These are phyloP conservation scores for Suhomyces yuchorum DNA, from an alignment of 1,139 yeast species.

Conservation along the genomic window DNA sequence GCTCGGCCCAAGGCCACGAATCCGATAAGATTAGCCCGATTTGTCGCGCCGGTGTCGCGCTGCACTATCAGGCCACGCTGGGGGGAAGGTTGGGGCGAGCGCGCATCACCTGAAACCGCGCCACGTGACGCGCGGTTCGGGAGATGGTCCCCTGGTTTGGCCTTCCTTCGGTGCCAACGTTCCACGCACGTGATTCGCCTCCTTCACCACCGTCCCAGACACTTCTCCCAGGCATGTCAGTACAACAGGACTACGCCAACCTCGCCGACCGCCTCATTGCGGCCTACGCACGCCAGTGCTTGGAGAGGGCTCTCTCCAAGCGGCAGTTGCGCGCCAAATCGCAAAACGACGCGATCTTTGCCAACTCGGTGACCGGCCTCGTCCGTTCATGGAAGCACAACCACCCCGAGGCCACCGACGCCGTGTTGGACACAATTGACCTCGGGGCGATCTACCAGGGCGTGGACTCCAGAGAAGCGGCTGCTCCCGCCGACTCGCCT, in stretches of 20 bases:
- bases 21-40: not conserved
- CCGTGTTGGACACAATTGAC: slow-evolving; percentile 38
- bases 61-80: not conserved
- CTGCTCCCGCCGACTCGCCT: slow-evolving; percentile 11
- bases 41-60: not conserved
- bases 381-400: slow-evolving; percentile 4
- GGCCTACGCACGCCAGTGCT: slow-evolving; percentile 13
- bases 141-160: too few relatives aligned
- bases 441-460: slow-evolving; percentile 38
- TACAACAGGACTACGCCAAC: slow-evolving; percentile 11
- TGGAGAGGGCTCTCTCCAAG: not conserved
- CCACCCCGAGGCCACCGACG: slow-evolving; percentile 15
- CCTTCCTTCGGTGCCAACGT: too few relatives aligned
- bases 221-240: slow-evolving; percentile 2
- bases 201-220: not conserved
- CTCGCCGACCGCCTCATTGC: slow-evolving; percentile 15
- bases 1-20: not conserved
- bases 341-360: slow-evolving; percentile 6
- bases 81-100: not conserved
- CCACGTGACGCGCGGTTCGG: not conserved
- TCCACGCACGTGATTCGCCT: too few relatives aligned
- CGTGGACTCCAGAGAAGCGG: slow-evolving; percentile 30
- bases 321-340: not conserved
- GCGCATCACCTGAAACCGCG: not conserved
- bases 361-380: not conserved